Conservation (phyloP, 345 rosid genomes). For the Populus ilicifolia region DNA sequence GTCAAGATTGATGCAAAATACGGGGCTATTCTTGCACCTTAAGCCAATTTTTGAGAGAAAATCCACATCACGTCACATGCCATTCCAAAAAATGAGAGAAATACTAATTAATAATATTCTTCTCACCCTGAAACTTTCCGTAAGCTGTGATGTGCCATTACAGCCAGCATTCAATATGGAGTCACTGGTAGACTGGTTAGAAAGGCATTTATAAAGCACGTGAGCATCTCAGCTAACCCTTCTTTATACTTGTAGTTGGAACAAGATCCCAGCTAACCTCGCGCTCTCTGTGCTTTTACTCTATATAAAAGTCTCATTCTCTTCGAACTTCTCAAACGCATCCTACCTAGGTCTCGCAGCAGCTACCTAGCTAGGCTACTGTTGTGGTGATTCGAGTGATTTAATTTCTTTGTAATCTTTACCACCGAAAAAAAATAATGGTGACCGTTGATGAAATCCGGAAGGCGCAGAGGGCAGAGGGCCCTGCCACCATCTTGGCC, state of each 20-base stretch:
- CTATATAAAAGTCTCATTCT: background rate
- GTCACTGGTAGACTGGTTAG: background rate
- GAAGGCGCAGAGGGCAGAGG: conserved; percentile 38
- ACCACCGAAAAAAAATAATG: background rate
- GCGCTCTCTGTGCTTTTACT: background rate
- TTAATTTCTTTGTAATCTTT: background rate
- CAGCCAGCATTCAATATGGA: no score
- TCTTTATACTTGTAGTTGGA: background rate
- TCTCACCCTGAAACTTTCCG: background rate
- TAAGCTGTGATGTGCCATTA: no score
- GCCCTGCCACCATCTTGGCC: conserved; percentile 52
- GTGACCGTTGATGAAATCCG: conserved; percentile 42
- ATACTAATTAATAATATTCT: no score
- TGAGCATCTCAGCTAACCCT: background rate
- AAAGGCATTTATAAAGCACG: background rate
- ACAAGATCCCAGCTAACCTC: background rate
- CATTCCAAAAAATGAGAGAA: no score
- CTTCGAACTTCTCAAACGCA: background rate
- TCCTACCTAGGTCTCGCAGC: background rate
- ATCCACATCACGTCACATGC: background rate
- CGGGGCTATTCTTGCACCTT: no score
- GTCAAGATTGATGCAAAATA: no score
- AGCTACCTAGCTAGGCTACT: background rate
- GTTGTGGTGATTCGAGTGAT: background rate
- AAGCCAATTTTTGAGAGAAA: no score